Evolutionary conservation across 768 basidiomycete genomes (phyloP).

Genomic region (Rhizopogon rudus): DNA sequence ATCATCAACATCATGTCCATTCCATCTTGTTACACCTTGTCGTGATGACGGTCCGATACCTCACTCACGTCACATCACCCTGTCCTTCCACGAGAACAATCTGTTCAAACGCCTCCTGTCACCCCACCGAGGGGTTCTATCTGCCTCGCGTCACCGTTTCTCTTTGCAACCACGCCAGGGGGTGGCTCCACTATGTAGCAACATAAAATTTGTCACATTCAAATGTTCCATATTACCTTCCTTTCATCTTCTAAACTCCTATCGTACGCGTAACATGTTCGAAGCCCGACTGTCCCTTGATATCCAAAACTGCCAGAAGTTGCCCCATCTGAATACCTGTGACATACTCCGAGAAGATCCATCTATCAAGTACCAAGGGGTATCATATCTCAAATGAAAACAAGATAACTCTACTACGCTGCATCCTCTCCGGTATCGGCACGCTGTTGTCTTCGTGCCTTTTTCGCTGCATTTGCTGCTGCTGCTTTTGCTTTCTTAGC

Average conservation of each 20-base stretch:
- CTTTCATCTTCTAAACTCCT: too few species aligned
- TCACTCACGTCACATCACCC: not conserved
- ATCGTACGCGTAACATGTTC: too few species aligned
- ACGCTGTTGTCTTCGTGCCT: slow-evolving; percentile 67
- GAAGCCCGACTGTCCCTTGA: not conserved
- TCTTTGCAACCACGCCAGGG: not conserved
- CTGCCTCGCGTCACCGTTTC: not conserved
- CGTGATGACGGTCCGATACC: not conserved
- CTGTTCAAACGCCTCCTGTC: not conserved
- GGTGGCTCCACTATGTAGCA: not conserved
- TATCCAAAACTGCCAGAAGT: not conserved
- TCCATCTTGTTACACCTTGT: too few species aligned
- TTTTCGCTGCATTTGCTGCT: slow-evolving; percentile 88
- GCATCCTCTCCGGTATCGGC: slow-evolving; percentile 28
- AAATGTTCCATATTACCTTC: too few species aligned
- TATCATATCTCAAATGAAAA: too few species aligned
- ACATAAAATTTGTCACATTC: too few species aligned
- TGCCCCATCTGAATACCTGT: too few species aligned
- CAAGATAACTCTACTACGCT: slow-evolving; percentile 1
- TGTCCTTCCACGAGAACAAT: not conserved
- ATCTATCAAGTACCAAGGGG: too few species aligned
- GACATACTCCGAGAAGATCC: not conserved
- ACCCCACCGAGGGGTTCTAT: not conserved
- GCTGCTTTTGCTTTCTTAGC: slow-evolving; percentile 84
- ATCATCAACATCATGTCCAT: not conserved